Evolutionary conservation across 1,139 yeast species (phyloP), one percentile per base, ranked within the genome.

Genomic region (Protomyces inouyei): DNA sequence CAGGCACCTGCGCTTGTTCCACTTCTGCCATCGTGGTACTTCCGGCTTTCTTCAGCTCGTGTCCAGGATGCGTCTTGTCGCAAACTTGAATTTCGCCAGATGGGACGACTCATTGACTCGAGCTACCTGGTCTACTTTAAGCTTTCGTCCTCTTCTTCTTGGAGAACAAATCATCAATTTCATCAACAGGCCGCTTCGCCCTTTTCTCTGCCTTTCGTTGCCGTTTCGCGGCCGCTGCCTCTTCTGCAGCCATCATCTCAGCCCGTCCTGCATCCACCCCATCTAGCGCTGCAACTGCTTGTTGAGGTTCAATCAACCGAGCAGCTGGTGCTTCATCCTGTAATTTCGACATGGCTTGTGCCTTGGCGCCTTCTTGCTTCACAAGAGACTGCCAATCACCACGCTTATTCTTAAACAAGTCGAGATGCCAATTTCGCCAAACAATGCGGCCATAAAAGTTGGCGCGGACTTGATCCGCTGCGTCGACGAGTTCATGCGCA

Each of bases 391-490:
- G 54, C 69, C 67, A 66, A 12, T 60, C 60, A 48, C 60, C 65
- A 12, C 57, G 64, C 38, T 48, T 52, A 45, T 63, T 57, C 21
- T 40, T 48, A 48, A 85, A 89, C 70, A 85, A 76, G 72, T 90
- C 97, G 86, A 91, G 82, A 38, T 82, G 77, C 98, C 98, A 93
- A 74, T 92, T 93, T 73, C 88, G 88, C 98, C 98, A 93, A 1
- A 93, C 98, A 70, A 85, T 82, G 73, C 87, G 84, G 55, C 98
- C 98, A 72, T 93, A 93, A 28, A 80, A 82, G 73, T 96, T 87
- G 68, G 86, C 89, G 69, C 82, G 81, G 38, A 83, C 85, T 40
- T 86, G 82, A 23, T 68, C 65, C 23, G 56, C 63, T 55, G 85
- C 82, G n/a, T 78, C 79, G 40, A 79, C 73, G 67, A 93, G 78